phyloP scores from a whole-genome alignment of 371 early-diverging fungal genomes.

The Lichtheimia ramosa region DNA sequence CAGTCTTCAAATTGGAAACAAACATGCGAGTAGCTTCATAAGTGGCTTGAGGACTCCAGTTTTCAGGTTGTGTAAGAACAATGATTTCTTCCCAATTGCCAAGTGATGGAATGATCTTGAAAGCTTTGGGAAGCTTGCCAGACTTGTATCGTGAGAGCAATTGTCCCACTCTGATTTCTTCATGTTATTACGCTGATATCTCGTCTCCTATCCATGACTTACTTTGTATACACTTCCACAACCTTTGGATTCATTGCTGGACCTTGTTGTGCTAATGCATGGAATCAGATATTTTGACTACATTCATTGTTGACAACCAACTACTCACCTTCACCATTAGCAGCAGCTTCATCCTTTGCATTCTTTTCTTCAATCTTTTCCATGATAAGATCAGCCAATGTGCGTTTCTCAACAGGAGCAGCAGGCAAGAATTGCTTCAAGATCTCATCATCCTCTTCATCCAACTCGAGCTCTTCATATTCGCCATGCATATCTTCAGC shows the following conservation, averaged over 20 bases:
- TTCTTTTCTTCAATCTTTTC: conserved; percentile 85
- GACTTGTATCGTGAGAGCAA: conserved; percentile 92
- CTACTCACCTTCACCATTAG: conserved; percentile 17
- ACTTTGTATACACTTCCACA: conserved; percentile 93
- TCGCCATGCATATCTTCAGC: conserved; percentile 60
- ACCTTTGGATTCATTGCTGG: conserved; percentile 84
- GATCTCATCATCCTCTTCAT: conserved; percentile 74
- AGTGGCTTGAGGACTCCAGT: conserved; percentile 96
- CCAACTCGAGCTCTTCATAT: conserved; percentile 64
- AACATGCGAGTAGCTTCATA: conserved; percentile 97
- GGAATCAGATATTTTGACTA: conserved; percentile 17
- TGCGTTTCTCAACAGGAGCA: conserved; percentile 80
- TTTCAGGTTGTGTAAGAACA: conserved; percentile 85
- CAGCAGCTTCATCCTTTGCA: conserved; percentile 36
- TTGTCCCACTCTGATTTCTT: conserved; percentile 71
- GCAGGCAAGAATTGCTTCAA: conserved; percentile 87
- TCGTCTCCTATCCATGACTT: conserved; percentile 8
- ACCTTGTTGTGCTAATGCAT: conserved; percentile 18
- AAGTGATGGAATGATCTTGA: conserved; percentile 96
- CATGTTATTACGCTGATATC: background rate
- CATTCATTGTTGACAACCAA: conserved; percentile 16
- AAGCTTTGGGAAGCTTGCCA: conserved; percentile 96
- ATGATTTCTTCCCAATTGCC: conserved; percentile 96
- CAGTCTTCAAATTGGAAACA: conserved; percentile 90
- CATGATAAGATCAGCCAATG: conserved; percentile 94